Evolutionary conservation across 2,329 filamentous ascomycete species (phyloP).

Genomic region (Ascochyta rabiei): DNA sequence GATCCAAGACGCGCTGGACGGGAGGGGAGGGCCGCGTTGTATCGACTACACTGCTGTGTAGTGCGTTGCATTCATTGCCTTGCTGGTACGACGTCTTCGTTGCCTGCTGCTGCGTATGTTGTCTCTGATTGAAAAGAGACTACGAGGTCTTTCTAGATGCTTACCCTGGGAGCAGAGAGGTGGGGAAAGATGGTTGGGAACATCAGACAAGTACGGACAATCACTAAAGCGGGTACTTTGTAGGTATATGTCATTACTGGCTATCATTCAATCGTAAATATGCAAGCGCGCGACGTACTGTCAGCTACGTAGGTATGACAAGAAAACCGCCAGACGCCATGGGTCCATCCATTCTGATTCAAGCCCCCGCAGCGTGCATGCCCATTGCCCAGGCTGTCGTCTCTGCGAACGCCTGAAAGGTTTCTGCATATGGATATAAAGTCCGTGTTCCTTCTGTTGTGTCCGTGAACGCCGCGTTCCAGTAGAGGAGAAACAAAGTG

Average conservation of each 20-base stretch:
- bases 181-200: no score
- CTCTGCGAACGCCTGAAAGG: neutral
- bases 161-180: no score
- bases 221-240: no score
- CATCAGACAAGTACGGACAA: no score
- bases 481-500: neutral
- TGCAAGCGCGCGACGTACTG: slow-evolving; percentile 9
- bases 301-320: neutral
- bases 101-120: no score
- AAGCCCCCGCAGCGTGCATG: neutral
- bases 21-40: no score
- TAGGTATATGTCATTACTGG: slow-evolving; percentile 5
- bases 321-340: slow-evolving; percentile 1
- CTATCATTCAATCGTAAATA: slow-evolving; percentile 13
- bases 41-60: no score
- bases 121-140: no score
- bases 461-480: slow-evolving; percentile 2
- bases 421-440: neutral
- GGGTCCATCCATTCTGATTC: neutral
- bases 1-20: slow-evolving; percentile 28
- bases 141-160: no score
- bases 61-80: no score
- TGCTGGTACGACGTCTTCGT: no score
- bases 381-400: neutral
- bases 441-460: neutral